Evolutionary conservation across 2,329 filamentous ascomycete genomes (phyloP), one percentile per base, ranked within the genome.

Genomic region (Ascocoryne sarcoides): DNA sequence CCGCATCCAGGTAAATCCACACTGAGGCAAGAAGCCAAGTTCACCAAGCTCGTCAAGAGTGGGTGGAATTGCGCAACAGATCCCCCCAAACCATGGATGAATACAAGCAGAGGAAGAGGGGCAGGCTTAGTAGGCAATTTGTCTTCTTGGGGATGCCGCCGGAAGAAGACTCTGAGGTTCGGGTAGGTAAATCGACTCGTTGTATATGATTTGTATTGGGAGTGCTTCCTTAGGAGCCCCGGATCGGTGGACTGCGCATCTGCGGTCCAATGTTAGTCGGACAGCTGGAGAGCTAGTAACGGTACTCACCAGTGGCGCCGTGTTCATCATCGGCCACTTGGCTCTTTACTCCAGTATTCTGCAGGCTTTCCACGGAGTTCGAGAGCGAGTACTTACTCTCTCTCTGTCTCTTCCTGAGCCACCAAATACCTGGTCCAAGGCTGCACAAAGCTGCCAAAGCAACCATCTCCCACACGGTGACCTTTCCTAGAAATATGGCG

Each of bases 1-100:
- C 92, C 92, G 54, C 89, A 94, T 29, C 92, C 92, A 1, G 92
- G 90, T 3, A 95, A 70, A 59, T 98, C 92, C 47, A 96, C 79
- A 3, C 87, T 84, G 29, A 94, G 71, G 59, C 89, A 94, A 35
- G 88, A 82, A 10, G 84, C 87, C 36, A 88, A 68, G 57, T 93
- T 87, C 37, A 84, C 76, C 35, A 98, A 70, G 60, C 85, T 92
- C 15, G 78, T 82, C 12, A 96, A 65, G 4, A 96, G 66, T 20
- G 84, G 77, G 40, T 85, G 75, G 58, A 95, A 96, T 57, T 96
- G 92, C 9, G 87, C 82, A 17, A 88, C 74, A 1, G 86, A 94
- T 36, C 92, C 92, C n/a, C 90, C 92, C 8, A 96, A 71, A 1
- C 92, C 92, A 57, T 96, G 92, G 42, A 96, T 71, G 58, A 93